These are phyloP conservation scores for Madurella fahalii DNA, from an alignment of 2,329 filamentous ascomycete species.

Conservation along the genomic window DNA sequence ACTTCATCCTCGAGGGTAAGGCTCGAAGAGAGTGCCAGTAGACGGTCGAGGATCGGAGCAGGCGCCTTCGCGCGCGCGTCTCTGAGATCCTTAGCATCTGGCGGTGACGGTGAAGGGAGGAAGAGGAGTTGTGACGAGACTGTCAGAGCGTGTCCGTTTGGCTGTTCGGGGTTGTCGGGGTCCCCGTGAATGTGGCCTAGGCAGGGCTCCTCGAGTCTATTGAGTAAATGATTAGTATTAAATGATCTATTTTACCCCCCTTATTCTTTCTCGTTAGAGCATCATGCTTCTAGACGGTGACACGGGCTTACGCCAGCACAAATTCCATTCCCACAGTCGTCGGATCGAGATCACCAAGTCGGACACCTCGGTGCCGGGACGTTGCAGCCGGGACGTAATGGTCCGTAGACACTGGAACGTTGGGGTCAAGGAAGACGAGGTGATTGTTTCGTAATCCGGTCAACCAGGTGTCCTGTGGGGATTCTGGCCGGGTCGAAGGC, in stretches of 20 bases:
- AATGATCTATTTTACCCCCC: too few species aligned
- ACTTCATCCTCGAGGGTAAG: constrained; percentile 33
- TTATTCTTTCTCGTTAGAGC: too few species aligned
- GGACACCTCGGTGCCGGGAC: constrained; percentile 3
- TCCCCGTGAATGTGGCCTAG: constrained; percentile 28
- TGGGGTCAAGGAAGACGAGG: too few species aligned
- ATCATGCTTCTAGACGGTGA: too few species aligned
- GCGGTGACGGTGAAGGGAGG: neutral
- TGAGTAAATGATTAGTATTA: neutral
- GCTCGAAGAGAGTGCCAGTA: constrained; percentile 26
- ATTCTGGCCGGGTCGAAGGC: too few species aligned
- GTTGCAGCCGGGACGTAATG: too few species aligned
- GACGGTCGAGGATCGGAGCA: constrained; percentile 21
- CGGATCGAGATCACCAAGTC: constrained; percentile 26
- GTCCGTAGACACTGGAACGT: too few species aligned
- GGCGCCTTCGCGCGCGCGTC: constrained; percentile 17
- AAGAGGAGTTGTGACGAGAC: constrained; percentile 22
- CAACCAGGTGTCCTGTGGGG: too few species aligned
- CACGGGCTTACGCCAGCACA: constrained; percentile 29
- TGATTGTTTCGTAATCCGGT: too few species aligned
- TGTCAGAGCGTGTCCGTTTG: constrained; percentile 29
- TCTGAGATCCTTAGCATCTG: neutral
- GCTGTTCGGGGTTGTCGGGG: constrained; percentile 24
- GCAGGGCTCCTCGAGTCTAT: constrained; percentile 30
- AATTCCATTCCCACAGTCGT: constrained; percentile 32